Evolutionary conservation across 176 grass and related monocot genomes (phyloP).

Genomic region (Stipa capillata): DNA sequence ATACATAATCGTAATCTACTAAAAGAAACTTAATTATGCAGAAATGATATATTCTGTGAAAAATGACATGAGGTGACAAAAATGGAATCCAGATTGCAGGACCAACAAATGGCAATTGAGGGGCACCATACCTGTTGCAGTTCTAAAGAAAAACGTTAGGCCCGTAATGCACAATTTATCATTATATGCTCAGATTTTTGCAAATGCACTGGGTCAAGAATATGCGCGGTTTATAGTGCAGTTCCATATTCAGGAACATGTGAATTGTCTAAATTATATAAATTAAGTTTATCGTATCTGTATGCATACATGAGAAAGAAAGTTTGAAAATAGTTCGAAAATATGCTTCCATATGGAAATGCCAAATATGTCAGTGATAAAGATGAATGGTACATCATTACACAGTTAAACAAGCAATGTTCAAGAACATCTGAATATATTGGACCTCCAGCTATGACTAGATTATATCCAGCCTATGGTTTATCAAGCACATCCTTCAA

Average conservation of each 20-base stretch:
- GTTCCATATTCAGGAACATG: neutral
- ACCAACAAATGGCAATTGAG: neutral
- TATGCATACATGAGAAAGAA: neutral
- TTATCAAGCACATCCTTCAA: slow-evolving; percentile 17
- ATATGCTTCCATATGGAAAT: neutral
- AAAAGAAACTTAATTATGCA: neutral
- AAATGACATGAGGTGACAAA: neutral
- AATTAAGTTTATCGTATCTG: neutral
- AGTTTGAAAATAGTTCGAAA: too few relatives aligned
- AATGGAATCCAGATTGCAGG: neutral
- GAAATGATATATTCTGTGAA: neutral
- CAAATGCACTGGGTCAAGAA: neutral
- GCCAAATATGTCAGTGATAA: neutral
- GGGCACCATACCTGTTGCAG: neutral
- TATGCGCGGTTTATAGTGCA: neutral
- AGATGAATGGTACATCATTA: neutral
- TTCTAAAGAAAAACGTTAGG: neutral
- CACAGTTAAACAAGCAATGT: neutral
- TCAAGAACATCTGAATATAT: slow-evolving; percentile 9
- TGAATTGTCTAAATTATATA: neutral
- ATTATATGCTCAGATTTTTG: neutral
- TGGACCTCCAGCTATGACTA: too few relatives aligned
- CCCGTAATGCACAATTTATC: neutral
- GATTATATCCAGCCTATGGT: neutral
- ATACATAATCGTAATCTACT: neutral